Conservation (phyloP, 1,284 basidiomycete genomes). For the Ceratobasidium sp. region DNA sequence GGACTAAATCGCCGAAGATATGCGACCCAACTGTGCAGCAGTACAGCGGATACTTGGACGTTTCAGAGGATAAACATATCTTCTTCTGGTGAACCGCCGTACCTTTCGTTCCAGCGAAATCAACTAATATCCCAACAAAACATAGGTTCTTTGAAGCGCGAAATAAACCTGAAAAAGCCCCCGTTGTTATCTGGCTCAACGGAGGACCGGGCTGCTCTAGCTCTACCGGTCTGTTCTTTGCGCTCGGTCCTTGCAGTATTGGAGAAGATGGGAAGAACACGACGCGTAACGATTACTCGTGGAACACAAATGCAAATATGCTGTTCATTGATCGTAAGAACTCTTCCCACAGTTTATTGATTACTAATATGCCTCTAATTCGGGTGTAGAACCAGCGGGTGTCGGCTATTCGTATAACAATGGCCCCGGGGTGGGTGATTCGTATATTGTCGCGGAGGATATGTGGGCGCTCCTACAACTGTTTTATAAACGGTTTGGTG, state of each 20-base stretch:
- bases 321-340: slow-evolving; percentile 59
- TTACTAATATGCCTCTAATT: too few species aligned
- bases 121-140: not conserved
- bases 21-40: slow-evolving; percentile 64
- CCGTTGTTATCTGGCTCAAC: slow-evolving; percentile 64
- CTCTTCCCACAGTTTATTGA: too few species aligned
- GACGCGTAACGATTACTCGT: slow-evolving; percentile 63
- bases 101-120: slow-evolving; percentile 47
- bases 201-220: slow-evolving; percentile 60
- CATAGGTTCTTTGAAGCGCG: slow-evolving; percentile 60
- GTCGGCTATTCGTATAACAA: slow-evolving; percentile 67
- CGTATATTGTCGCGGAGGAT: slow-evolving; percentile 61
- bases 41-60: slow-evolving; percentile 66
- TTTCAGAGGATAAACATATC: slow-evolving; percentile 62
- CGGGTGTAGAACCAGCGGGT: slow-evolving; percentile 58
- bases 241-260: slow-evolving; percentile 66
- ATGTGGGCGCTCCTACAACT: slow-evolving; percentile 67
- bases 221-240: slow-evolving; percentile 58
- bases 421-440: slow-evolving; percentile 58
- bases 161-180: slow-evolving; percentile 62
- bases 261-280: slow-evolving; percentile 61
- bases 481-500: slow-evolving; percentile 59
- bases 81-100: slow-evolving; percentile 54
- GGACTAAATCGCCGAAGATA: slow-evolving; percentile 58
- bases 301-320: slow-evolving; percentile 63